Conservation (phyloP, 306 rosid genomes). For the Arachis hypogaea region DNA sequence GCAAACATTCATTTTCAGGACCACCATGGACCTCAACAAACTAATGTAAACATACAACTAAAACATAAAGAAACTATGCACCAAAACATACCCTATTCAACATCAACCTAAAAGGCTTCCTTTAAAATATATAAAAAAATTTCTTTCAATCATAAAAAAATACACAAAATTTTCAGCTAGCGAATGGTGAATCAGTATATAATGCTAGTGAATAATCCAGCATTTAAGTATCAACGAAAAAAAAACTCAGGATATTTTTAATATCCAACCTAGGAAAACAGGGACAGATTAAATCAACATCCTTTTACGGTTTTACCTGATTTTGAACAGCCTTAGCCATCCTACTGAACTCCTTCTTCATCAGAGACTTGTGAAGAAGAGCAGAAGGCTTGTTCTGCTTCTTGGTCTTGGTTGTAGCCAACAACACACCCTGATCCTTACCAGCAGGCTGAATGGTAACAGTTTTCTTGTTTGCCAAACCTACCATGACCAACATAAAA, state of each 20-base stretch:
- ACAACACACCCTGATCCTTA: slow-evolving; percentile 74
- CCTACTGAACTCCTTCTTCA: slow-evolving; percentile 88
- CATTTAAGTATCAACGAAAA: not conserved
- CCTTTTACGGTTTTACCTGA: slow-evolving; percentile 56
- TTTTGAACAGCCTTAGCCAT: slow-evolving; percentile 79
- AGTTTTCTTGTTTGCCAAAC: slow-evolving; percentile 97
- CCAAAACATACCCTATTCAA: not conserved
- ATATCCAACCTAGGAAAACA: not conserved
- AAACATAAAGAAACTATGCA: not conserved
- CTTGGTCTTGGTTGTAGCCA: slow-evolving; percentile 88
- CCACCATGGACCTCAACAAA: not conserved
- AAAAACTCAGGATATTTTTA: not conserved
- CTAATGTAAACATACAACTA: not conserved
- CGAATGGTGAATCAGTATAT: not conserved
- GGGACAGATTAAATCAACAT: not conserved
- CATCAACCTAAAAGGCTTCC: not conserved
- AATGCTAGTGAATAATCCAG: not conserved
- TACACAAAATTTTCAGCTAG: not conserved
- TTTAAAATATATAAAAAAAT: not conserved
- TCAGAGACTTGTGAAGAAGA: slow-evolving; percentile 77
- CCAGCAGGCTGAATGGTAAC: slow-evolving; percentile 75
- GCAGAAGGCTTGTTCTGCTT: slow-evolving; percentile 87
- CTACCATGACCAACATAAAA: slow-evolving; percentile 39
- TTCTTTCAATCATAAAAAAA: not conserved
- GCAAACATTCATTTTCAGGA: too few species aligned